A percentile compares a stretch with the other conserved stretches of the same genome.
These are phyloP conservation scores for Bocquillonia castaneifolia DNA, from an alignment of 441 rosid species.

Conservation along the genomic window DNA sequence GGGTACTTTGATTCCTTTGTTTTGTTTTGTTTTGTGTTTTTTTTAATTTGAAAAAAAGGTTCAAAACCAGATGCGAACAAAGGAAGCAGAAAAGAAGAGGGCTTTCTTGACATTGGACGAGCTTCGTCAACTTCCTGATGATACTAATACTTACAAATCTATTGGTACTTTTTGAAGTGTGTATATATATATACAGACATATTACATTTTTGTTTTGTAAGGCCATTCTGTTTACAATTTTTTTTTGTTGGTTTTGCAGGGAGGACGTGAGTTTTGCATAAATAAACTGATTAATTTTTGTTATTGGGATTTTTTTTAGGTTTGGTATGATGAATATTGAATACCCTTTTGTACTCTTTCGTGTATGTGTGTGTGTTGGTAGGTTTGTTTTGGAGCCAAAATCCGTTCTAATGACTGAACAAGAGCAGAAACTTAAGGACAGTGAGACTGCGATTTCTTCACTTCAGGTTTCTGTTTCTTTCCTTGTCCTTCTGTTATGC, in stretches of 20 bases:
- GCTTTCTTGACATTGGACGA: constrained; percentile 88
- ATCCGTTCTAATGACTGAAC: constrained; percentile 55
- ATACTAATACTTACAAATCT: constrained; percentile 83
- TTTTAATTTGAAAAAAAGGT: constrained; percentile 34
- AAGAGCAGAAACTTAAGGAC: constrained; percentile 79
- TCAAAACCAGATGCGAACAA: constrained; percentile 73
- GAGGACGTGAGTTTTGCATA: constrained; percentile 70
- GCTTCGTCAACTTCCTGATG: constrained; percentile 61
- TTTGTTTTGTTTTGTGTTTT: no score
- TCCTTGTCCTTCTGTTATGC: neutral
- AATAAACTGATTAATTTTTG: constrained; percentile 10
- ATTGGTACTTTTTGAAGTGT: constrained; percentile 37
- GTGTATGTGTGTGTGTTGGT: constrained; percentile 20
- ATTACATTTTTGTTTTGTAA: neutral
- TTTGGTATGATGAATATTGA: constrained; percentile 14
- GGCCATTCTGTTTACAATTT: neutral
- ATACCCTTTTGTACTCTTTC: neutral
- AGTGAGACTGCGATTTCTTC: constrained; percentile 73
- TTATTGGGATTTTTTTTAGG: neutral
- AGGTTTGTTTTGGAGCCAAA: constrained; percentile 86
- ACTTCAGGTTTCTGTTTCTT: constrained; percentile 45
- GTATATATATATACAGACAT: neutral
- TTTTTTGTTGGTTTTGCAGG: constrained; percentile 48
- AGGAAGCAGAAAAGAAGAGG: constrained; percentile 87
- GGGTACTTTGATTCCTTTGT: no score